phyloP scores from a whole-genome alignment of 2,329 filamentous ascomycete species.

The Claviceps cyperi region DNA sequence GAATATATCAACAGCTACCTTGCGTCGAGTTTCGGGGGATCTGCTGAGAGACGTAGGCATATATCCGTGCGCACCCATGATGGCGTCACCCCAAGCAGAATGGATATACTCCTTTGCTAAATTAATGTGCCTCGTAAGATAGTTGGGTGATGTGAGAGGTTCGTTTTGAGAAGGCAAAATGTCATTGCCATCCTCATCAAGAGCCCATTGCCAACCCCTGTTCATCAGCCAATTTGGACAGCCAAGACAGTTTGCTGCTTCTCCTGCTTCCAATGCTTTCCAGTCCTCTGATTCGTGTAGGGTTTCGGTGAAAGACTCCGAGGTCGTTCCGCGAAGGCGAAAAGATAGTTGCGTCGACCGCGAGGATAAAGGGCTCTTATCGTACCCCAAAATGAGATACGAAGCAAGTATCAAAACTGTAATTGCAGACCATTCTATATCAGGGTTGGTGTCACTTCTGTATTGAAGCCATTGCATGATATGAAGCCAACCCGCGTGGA shows the following conservation, averaged over 20 bases:
- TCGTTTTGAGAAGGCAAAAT: constrained; percentile 13
- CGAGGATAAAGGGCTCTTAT: constrained; percentile 11
- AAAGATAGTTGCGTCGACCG: constrained; percentile 15
- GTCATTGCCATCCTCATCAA: constrained; percentile 36
- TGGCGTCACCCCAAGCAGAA: constrained; percentile 41
- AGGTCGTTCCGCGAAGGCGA: constrained; percentile 18
- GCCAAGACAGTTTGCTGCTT: constrained; percentile 32
- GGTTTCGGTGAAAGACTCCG: constrained; percentile 20
- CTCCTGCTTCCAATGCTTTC: constrained; percentile 31
- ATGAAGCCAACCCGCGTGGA: constrained; percentile 61
- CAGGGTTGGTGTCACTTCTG: constrained; percentile 29
- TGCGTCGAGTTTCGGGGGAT: constrained; percentile 42
- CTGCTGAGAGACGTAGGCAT: constrained; percentile 45
- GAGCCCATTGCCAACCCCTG: constrained; percentile 56
- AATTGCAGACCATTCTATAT: constrained; percentile 56
- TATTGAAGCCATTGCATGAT: constrained; percentile 51
- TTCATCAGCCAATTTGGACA: constrained; percentile 45
- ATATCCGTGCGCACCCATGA: constrained; percentile 41
- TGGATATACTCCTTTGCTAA: constrained; percentile 52
- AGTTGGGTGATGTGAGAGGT: constrained; percentile 18
- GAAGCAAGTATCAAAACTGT: constrained; percentile 49
- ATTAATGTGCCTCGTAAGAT: constrained; percentile 36
- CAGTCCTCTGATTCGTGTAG: constrained; percentile 28
- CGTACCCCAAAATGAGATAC: constrained; percentile 43
- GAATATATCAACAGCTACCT: constrained; percentile 50